A percentile compares a stretch with the other conserved stretches of the same genome.
These are phyloP conservation scores for Fagopyrum esculentum DNA, from an alignment of 148 eudicot genomes.

Conservation along the genomic window DNA sequence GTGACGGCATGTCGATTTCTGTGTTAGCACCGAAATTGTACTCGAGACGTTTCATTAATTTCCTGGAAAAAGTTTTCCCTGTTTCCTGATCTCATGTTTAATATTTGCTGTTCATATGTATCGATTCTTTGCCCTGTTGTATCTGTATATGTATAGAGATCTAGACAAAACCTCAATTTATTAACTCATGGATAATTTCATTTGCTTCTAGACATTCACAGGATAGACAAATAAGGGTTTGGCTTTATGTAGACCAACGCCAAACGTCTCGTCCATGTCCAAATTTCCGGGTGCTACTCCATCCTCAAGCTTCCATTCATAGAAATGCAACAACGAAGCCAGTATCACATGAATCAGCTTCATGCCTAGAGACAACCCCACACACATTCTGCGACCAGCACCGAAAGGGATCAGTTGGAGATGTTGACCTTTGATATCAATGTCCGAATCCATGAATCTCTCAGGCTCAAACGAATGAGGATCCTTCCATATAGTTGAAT, in stretches of 20 bases:
- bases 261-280: slow-evolving; percentile 30
- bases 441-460: slow-evolving; percentile 26
- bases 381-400: slow-evolving; percentile 21
- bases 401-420: background rate
- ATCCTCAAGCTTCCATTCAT: slow-evolving; percentile 29
- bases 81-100: background rate
- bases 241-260: slow-evolving; percentile 22
- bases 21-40: slow-evolving; percentile 64
- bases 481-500: slow-evolving; percentile 20
- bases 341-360: slow-evolving; percentile 26
- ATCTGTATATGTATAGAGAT: background rate
- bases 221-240: slow-evolving; percentile 22
- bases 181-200: background rate
- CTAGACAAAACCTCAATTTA: background rate
- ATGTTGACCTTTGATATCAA: slow-evolving; percentile 26
- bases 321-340: slow-evolving; percentile 24
- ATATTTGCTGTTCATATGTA: background rate
- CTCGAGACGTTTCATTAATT: slow-evolving; percentile 59
- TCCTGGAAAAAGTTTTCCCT: slow-evolving; percentile 36
- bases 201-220: background rate
- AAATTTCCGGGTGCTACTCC: slow-evolving; percentile 17
- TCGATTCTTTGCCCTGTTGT: background rate
- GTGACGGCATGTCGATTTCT: slow-evolving; percentile 72
- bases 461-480: slow-evolving; percentile 31
- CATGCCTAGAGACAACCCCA: slow-evolving; percentile 26